These are phyloP conservation scores for Coniochaeta ligniaria DNA, from an alignment of 2,329 filamentous ascomycete species.

Conservation along the genomic window DNA sequence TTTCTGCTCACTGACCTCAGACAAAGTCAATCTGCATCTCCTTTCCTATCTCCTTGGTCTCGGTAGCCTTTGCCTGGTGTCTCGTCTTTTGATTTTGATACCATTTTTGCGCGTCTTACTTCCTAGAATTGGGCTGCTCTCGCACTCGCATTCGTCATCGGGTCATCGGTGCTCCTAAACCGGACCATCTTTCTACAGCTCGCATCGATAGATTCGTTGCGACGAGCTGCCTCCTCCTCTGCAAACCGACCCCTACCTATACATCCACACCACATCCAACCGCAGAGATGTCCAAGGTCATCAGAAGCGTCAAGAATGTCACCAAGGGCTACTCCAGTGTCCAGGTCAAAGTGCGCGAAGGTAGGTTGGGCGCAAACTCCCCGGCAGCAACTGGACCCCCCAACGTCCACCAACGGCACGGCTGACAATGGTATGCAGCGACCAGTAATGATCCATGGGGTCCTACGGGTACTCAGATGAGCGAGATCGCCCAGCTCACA, in stretches of 20 bases:
- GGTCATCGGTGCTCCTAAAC: background rate
- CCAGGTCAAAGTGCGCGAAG: slow-evolving; percentile 98
- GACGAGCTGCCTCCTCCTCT: background rate
- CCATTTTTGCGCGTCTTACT: background rate
- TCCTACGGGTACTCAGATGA: slow-evolving; percentile 96
- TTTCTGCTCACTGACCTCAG: background rate
- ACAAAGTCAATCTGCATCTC: background rate
- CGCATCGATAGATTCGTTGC: background rate
- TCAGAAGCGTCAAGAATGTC: slow-evolving; percentile 97
- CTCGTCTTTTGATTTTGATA: background rate
- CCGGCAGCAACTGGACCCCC: slow-evolving; percentile 18
- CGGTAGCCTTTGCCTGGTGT: background rate
- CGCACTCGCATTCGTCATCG: background rate
- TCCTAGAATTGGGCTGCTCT: background rate
- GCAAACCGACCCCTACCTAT: background rate
- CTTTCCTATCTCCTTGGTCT: background rate
- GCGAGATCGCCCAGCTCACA: slow-evolving; percentile 94
- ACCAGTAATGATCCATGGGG: slow-evolving; percentile 99
- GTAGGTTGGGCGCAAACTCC: slow-evolving; percentile 41
- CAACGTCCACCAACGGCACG: slow-evolving; percentile 29
- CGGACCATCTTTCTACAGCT: background rate
- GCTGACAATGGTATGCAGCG: slow-evolving; percentile 32
- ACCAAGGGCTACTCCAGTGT: slow-evolving; percentile 96
- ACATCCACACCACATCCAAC: background rate
- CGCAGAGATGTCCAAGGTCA: slow-evolving; percentile 80